Conservation (phyloP, 192 early-diverging fungal species). For the Phlyctochytrium bullatum region DNA sequence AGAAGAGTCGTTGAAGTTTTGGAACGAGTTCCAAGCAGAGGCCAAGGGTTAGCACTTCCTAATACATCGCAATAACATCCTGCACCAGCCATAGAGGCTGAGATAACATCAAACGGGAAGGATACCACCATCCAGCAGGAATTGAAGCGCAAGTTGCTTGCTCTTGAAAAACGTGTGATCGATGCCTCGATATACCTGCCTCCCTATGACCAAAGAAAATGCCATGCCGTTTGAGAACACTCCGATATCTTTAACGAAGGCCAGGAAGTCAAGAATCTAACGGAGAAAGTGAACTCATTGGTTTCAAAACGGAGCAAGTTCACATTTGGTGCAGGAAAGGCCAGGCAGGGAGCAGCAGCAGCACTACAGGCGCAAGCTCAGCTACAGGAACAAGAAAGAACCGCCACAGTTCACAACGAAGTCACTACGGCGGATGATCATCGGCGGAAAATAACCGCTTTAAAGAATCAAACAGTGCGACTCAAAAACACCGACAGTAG, state of each 20-base stretch:
- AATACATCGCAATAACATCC: neutral
- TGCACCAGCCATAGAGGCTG: neutral
- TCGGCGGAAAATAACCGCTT: neutral
- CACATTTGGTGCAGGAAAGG: neutral
- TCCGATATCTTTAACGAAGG: neutral
- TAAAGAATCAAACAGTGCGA: neutral
- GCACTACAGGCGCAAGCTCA: neutral
- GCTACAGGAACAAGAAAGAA: neutral
- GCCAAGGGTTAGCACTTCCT: neutral
- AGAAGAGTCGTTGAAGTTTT: neutral
- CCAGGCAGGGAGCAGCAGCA: neutral
- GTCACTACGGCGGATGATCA: too few relatives aligned
- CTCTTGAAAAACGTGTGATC: conserved; percentile 57
- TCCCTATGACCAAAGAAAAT: conserved; percentile 66
- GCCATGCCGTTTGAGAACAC: conserved; percentile 35
- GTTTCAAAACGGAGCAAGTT: neutral
- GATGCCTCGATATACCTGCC: conserved; percentile 65
- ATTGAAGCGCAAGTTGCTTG: neutral
- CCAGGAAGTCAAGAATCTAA: neutral
- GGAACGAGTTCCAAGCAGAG: neutral
- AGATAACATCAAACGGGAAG: neutral
- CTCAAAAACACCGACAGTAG: neutral
- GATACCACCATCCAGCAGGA: neutral
- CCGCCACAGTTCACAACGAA: neutral
- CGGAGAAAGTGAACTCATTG: neutral